Evolutionary conservation across 352 stramenopile genomes (phyloP), one percentile per base, ranked within the genome.

Genomic region (Phytophthora megakarya): DNA sequence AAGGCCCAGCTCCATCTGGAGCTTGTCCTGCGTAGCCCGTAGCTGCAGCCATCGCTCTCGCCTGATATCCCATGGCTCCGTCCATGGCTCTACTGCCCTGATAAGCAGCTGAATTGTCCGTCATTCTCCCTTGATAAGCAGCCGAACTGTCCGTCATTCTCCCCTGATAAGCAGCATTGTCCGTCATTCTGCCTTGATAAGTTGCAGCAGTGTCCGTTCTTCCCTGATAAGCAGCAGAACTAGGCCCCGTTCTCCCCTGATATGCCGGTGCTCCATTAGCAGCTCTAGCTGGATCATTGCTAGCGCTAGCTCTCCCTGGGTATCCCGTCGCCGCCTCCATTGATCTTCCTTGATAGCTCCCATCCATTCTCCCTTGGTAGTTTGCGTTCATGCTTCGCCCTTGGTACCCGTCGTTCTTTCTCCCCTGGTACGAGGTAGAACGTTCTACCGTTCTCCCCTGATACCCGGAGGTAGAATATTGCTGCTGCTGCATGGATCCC

Each of bases 31-130:
- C 48, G 18, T 65, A 65, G 2, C 35, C 43, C 15, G n/a, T 19
- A 4, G 28, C 4, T 62, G 19, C 32, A 5, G 49, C 49, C 23
- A 61, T 21, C 13, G 33, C 38, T 40, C 46, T 64, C 11, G 22
- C 48, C 22, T 61, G 61, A 51, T 68, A 68, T 19, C 23, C 37
- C 32, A 43, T 7, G 5, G 28, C 1, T 13, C 30, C 44, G 13
- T 68, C 52, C 60, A 62, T 45, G 1, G 48, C 16, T 40, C 47
- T 66, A 15, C 11, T 48, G n/a, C n/a, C n/a, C n/a, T 70, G 61
- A 37, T 61, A 66, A 11, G 8, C 23, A n/a, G 39, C 12, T 22
- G 61, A 32, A 21, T 19, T 51, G 25, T 39, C 46, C 26, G 23
- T 19, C n/a, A 43, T 11, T 62, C 43, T 44, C 22, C 37, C 35